Conservation (phyloP, 352 stramenopile genomes). For the Globisporangium nunn region DNA sequence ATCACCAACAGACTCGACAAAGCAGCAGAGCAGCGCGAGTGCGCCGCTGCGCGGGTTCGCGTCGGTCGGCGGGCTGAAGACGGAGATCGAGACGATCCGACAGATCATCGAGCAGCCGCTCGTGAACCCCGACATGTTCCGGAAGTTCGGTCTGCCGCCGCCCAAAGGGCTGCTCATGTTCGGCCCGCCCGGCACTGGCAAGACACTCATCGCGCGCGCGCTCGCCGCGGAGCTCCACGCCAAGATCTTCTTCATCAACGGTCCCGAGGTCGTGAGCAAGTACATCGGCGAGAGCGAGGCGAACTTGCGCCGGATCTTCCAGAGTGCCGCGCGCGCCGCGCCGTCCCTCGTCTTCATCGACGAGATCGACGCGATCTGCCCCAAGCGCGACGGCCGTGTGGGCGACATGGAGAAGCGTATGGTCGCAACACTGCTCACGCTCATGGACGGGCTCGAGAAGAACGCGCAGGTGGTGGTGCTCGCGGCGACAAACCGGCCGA, state of each 20-base stretch:
- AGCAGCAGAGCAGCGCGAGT: neutral
- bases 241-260: constrained; percentile 95
- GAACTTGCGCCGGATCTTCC: constrained; percentile 70
- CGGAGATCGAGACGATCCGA: constrained; percentile 91
- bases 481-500: constrained; percentile 81
- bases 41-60: constrained; percentile 48
- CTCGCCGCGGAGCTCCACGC: constrained; percentile 90
- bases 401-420: constrained; percentile 82
- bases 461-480: constrained; percentile 64
- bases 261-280: constrained; percentile 94
- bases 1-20: neutral
- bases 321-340: constrained; percentile 28
- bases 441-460: constrained; percentile 83
- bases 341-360: constrained; percentile 83
- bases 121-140: constrained; percentile 91
- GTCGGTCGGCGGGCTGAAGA: constrained; percentile 83
- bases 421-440: constrained; percentile 83
- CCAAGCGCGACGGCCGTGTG: constrained; percentile 70
- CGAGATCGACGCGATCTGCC: constrained; percentile 89
- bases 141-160: constrained; percentile 90
- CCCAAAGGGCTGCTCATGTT: constrained; percentile 95
- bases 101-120: constrained; percentile 96
- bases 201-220: constrained; percentile 92
- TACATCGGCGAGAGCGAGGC: constrained; percentile 90
- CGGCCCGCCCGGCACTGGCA: constrained; percentile 93